Base-by-base conservation (phyloP, 148 eudicot species). In the Vaccinium corymbosum region DNA sequence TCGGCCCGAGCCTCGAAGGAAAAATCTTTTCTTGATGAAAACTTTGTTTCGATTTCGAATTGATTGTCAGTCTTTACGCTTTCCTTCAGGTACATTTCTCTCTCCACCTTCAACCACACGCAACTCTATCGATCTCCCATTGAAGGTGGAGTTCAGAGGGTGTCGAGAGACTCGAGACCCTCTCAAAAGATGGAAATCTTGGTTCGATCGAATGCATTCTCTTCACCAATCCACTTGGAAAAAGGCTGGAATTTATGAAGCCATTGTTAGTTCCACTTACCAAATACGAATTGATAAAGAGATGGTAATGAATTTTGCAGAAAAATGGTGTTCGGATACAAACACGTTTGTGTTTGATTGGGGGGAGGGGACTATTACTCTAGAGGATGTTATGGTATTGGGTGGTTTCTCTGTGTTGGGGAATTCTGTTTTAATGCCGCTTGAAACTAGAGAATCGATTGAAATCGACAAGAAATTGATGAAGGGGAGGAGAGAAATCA, bases 331-430 rank as follows among this genome's bases (percentile, higher is more conserved):
- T 16, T 5, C 19, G 0, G 74, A 70, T 10, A 70, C 74, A 7
- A 70, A 70, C 74, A 70, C 9, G 48, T 71, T 71, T 15, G 7
- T 29, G 75, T 29, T 29, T 4, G 8, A 13, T 27, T 35, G 38
- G 75, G 38, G 38, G 4, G 38, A 35, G 16, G 75, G 8, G 7
- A 29, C 20, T 32, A 14, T 71, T 4, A 29, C 38, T 14, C 20
- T 35, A 22, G 46, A 71, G 46, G 46, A 71, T 13, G 29, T 29
- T 12, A 29, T 13, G 38, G 42, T 13, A 3, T 62, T 92, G n/a
- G 89, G 91, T 0, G 94, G 91, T 7, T 90, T 84, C 84, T 89
- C 91, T 81, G 91, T 88, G 76, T 61, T 85, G 12, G 92, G 92
- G 12, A 50, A 81, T 25, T 87, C 84, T 49, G 86, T 85, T 80